These are phyloP conservation scores for Cajanus cajan DNA, from an alignment of 306 rosid species.

Conservation along the genomic window DNA sequence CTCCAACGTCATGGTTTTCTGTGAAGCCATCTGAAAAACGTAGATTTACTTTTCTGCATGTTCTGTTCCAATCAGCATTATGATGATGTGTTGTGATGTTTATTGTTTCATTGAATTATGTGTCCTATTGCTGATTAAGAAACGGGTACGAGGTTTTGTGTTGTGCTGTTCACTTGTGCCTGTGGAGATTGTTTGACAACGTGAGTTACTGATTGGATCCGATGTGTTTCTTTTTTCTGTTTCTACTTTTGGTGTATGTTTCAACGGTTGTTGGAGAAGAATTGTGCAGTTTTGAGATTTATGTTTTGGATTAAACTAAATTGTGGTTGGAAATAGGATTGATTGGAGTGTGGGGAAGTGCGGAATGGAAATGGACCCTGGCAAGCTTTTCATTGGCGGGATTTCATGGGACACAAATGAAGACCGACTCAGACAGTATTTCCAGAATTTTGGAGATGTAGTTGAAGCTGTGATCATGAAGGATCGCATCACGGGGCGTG, in stretches of 20 bases:
- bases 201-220: background rate
- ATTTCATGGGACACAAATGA: slow-evolving; percentile 72
- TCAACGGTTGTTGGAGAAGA: slow-evolving; percentile 21
- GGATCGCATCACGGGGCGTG: slow-evolving; percentile 60
- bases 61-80: slow-evolving; percentile 40
- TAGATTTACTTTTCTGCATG: slow-evolving; percentile 39
- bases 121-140: slow-evolving; percentile 17
- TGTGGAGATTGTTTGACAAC: background rate
- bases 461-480: slow-evolving; percentile 60
- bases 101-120: slow-evolving; percentile 32
- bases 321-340: slow-evolving; percentile 24
- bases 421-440: slow-evolving; percentile 60
- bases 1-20: slow-evolving; percentile 30
- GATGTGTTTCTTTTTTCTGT: background rate
- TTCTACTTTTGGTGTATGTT: slow-evolving; percentile 24
- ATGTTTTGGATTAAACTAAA: background rate
- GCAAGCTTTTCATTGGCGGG: slow-evolving; percentile 87
- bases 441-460: slow-evolving; percentile 50
- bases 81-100: slow-evolving; percentile 24
- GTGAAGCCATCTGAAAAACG: slow-evolving; percentile 36
- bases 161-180: too few relatives aligned
- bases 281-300: background rate
- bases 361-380: slow-evolving; percentile 75
- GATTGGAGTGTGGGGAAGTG: slow-evolving; percentile 29
- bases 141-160: slow-evolving; percentile 19